These are phyloP conservation scores for Ophiostoma sp. DNA, from an alignment of 2,329 filamentous ascomycete species.

Conservation along the genomic window DNA sequence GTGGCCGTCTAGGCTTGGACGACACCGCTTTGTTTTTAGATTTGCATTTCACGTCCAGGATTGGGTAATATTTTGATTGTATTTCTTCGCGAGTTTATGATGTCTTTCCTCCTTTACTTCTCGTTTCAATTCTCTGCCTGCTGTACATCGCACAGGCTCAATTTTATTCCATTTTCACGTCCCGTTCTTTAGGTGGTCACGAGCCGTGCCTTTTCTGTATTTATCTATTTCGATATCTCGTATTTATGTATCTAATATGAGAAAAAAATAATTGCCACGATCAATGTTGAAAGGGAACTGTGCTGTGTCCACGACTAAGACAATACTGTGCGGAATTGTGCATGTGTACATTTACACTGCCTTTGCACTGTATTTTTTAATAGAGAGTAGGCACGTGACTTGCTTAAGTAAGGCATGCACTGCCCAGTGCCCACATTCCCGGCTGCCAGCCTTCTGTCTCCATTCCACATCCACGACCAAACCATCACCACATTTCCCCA, in stretches of 20 bases:
- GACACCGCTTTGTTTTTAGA: background rate
- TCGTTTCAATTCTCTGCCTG: background rate
- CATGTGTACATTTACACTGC: background rate
- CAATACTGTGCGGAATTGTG: background rate
- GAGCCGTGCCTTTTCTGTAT: background rate
- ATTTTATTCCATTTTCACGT: background rate
- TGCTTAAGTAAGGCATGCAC: background rate
- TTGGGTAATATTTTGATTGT: background rate
- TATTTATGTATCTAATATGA: background rate
- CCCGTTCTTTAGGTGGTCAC: background rate
- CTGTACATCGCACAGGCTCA: background rate
- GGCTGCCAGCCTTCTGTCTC: conserved; percentile 8
- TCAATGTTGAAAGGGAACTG: background rate
- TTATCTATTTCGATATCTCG: background rate
- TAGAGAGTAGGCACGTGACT: background rate
- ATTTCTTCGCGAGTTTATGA: background rate
- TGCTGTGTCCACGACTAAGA: background rate
- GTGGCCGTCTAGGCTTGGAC: background rate
- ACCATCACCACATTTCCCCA: background rate
- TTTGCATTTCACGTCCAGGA: background rate
- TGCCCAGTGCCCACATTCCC: background rate
- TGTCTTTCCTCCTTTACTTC: background rate
- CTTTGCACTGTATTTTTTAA: background rate
- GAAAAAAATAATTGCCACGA: background rate
- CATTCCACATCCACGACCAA: background rate